Evolutionary conservation across 495 filamentous ascomycete species (phyloP).

Genomic region (Aspergillus kassunensis): DNA sequence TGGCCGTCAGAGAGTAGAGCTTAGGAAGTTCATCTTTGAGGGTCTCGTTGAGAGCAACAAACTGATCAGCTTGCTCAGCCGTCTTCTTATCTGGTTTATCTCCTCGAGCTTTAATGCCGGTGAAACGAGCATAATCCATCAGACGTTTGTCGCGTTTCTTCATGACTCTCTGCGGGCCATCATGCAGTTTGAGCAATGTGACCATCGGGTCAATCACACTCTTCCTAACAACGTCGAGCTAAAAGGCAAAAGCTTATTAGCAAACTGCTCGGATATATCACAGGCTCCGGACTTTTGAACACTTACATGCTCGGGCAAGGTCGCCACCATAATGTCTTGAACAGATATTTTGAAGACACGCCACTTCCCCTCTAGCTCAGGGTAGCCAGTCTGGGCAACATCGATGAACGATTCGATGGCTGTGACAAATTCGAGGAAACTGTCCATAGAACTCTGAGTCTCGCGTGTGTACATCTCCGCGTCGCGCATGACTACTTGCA

Average conservation of each 20-base stretch:
- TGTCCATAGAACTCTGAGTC: constrained; percentile 63
- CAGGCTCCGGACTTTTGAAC: neutral
- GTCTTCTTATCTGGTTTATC: constrained; percentile 82
- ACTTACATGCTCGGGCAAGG: constrained; percentile 83
- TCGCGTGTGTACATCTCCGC: constrained; percentile 80
- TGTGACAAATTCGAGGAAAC: constrained; percentile 64
- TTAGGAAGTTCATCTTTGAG: constrained; percentile 89
- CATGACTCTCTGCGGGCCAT: constrained; percentile 79
- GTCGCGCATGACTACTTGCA: constrained; percentile 87
- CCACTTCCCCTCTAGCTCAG: constrained; percentile 90
- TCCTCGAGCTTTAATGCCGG: constrained; percentile 67
- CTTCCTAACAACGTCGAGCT: constrained; percentile 73
- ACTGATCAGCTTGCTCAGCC: constrained; percentile 76
- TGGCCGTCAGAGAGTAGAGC: constrained; percentile 73
- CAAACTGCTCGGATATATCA: neutral
- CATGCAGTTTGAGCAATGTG: constrained; percentile 71
- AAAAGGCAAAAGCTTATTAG: neutral
- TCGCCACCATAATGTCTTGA: constrained; percentile 71
- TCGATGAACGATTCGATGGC: constrained; percentile 66
- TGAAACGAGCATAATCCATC: constrained; percentile 81
- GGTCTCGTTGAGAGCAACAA: constrained; percentile 82
- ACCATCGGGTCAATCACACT: constrained; percentile 86
- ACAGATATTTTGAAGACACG: constrained; percentile 76
- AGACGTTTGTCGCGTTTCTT: constrained; percentile 87
- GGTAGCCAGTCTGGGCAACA: constrained; percentile 57